Evolutionary conservation across 1,139 yeast genomes (phyloP).

Genomic region (Pichia sp.): DNA sequence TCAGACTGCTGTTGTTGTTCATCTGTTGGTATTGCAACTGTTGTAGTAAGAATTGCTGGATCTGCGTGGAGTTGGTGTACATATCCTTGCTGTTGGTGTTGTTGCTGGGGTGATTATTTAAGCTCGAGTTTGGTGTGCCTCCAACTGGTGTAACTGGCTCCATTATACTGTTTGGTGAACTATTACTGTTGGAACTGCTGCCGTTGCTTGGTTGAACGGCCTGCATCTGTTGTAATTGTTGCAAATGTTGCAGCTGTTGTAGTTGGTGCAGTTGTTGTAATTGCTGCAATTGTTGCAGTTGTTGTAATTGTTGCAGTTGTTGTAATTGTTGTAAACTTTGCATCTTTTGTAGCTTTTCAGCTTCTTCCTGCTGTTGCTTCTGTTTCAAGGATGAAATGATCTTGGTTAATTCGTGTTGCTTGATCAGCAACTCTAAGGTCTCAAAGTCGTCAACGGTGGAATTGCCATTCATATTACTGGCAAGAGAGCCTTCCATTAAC

Average conservation of each 20-base stretch:
- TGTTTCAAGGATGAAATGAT: conserved; percentile 9
- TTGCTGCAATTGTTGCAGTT: conserved; percentile 7
- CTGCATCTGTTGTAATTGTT: conserved; percentile 7
- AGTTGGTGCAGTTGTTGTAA: neutral
- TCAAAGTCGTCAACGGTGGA: conserved; percentile 5
- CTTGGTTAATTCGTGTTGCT: conserved; percentile 11
- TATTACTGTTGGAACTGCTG: neutral
- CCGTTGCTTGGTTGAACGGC: neutral
- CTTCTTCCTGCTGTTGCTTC: conserved; percentile 11
- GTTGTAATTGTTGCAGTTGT: conserved; percentile 15
- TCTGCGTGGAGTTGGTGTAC: neutral
- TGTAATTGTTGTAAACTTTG: conserved; percentile 12
- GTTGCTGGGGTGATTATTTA: neutral
- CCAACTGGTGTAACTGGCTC: neutral
- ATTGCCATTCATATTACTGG: too few relatives aligned
- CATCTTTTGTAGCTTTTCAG: conserved; percentile 4
- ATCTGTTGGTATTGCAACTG: neutral
- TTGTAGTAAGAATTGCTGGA: conserved; percentile 2
- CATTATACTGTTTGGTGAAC: neutral
- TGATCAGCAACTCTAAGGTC: conserved; percentile 6
- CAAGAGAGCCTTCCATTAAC: too few relatives aligned
- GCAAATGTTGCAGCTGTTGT: conserved; percentile 3
- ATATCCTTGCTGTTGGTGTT: neutral
- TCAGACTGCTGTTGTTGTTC: neutral
- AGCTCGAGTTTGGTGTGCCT: too few relatives aligned